Evolutionary conservation across 139 green algal genomes (phyloP).

Genomic region (Coelastrella sp.): DNA sequence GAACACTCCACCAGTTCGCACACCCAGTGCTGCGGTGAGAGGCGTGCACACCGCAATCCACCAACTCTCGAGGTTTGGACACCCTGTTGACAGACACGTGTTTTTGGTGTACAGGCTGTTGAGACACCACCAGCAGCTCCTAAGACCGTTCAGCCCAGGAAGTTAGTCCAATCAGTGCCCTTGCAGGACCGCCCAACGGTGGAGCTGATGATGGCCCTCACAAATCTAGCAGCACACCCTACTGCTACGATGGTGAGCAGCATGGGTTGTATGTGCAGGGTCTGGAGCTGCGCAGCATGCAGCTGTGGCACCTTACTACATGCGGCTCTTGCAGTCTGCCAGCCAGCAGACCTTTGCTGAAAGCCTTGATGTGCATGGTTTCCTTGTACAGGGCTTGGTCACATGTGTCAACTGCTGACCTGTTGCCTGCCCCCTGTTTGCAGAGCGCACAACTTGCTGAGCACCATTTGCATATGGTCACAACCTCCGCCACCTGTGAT

Average conservation of each 20-base stretch:
- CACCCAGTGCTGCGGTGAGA: constrained; percentile 25
- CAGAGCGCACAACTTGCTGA: constrained; percentile 32
- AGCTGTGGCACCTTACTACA: background rate
- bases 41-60: background rate
- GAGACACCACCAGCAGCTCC: background rate
- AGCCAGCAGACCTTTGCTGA: background rate
- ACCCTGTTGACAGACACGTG: background rate
- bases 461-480: constrained; percentile 52
- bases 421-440: too few species aligned
- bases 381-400: too few species aligned
- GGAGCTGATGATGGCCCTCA: constrained; percentile 37
- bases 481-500: constrained; percentile 45
- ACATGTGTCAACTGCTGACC: too few species aligned
- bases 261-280: background rate
- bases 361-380: background rate
- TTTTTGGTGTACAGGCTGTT: background rate
- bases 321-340: background rate
- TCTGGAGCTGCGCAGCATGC: too few species aligned
- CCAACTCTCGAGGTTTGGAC: background rate
- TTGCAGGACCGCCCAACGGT: background rate
- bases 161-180: constrained; percentile 21
- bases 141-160: constrained; percentile 12
- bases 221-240: background rate
- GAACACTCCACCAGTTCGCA: background rate
- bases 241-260: background rate